A percentile compares a stretch with the other conserved stretches of the same genome.
Evolutionary conservation across 2,329 filamentous ascomycete genomes (phyloP).

Genomic region (Paracoccidioides lutzii): DNA sequence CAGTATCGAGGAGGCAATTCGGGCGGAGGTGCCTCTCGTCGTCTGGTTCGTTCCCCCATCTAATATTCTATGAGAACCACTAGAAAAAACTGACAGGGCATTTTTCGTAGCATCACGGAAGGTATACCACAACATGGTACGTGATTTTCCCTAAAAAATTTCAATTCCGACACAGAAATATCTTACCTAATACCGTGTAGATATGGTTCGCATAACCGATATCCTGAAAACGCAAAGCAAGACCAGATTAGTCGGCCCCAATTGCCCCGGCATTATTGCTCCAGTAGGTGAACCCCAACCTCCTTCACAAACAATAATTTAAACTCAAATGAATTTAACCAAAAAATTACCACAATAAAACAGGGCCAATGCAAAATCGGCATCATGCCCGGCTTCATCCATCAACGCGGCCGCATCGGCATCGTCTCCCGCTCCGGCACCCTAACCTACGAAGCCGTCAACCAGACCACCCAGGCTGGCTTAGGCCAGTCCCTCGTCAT

Average conservation of each 20-base stretch:
- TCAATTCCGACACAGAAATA: background rate
- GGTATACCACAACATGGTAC: slow-evolving; percentile 92
- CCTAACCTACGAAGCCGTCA: slow-evolving; percentile 98
- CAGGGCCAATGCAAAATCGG: slow-evolving; percentile 98
- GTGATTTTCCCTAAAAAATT: slow-evolving; percentile 14
- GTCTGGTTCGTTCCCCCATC: slow-evolving; percentile 50
- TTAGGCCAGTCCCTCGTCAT: slow-evolving; percentile 97
- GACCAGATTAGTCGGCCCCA: slow-evolving; percentile 90
- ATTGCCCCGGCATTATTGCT: slow-evolving; percentile 96
- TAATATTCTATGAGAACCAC: background rate
- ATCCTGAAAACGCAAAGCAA: slow-evolving; percentile 97
- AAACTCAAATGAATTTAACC: background rate
- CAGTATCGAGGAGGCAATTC: slow-evolving; percentile 92
- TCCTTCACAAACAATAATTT: background rate
- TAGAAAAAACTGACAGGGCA: slow-evolving; percentile 1
- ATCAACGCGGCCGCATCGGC: slow-evolving; percentile 97
- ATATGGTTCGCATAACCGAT: slow-evolving; percentile 98
- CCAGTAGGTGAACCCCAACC: slow-evolving; percentile 35
- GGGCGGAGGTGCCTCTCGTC: slow-evolving; percentile 83
- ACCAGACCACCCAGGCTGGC: slow-evolving; percentile 95
- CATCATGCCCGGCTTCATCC: slow-evolving; percentile 99
- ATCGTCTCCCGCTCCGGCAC: slow-evolving; percentile 98
- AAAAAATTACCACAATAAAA: background rate
- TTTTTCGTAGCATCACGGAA: slow-evolving; percentile 59
- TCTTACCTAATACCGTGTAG: slow-evolving; percentile 32